Base-by-base conservation (phyloP, 495 filamentous ascomycete species). In the Neurospora sp. region DNA sequence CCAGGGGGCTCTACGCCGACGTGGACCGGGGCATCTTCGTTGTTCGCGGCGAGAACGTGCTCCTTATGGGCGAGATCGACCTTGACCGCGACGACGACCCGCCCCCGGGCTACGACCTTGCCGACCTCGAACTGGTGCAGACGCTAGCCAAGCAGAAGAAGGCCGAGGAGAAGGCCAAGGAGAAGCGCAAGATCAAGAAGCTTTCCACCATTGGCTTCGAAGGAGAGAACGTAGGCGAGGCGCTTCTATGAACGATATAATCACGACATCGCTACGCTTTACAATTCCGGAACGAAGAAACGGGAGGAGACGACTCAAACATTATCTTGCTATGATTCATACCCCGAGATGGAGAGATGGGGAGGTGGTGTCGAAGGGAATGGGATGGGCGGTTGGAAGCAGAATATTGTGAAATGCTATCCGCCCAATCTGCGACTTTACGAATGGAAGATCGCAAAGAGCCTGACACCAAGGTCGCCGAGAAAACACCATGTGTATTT, bases 61-160 rank as follows among this genome's bases (percentile, higher is more conserved):
- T 97, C 39, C 81, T 98, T 69, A 83, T 98, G 4, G 95, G 95
- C 59, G 95, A 98, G 85, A 96, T 98, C 80, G 95, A 98, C 77
- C 88, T 98, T 20, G 95, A 98, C 82, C 94, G 91, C 76, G 95
- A 98, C 81, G 95, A 98, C 81, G 90, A 97, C 68, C 82, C 94
- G 44, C 94, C 94, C 0, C 82, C 88, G 37, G 87, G 88, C 1
- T 89, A 90, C 75, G 87, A 89, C 73, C 84, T 87, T 76, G 94
- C 87, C 3, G 86, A 92, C 0, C 83, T 89, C 38, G 86, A 90
- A 71, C 83, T 91, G 73, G 93, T 97, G 10, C 87, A 91, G 77
- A 88, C 87, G 44, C 79, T 94, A 20, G 90, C 91, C 74, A 92
- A 92, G 78, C 84, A 91, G 75, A 89, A 89, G 75, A 88, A 90